Evolutionary conservation across 768 basidiomycete genomes (phyloP).

Genomic region (Pulveroboletus sp.): DNA sequence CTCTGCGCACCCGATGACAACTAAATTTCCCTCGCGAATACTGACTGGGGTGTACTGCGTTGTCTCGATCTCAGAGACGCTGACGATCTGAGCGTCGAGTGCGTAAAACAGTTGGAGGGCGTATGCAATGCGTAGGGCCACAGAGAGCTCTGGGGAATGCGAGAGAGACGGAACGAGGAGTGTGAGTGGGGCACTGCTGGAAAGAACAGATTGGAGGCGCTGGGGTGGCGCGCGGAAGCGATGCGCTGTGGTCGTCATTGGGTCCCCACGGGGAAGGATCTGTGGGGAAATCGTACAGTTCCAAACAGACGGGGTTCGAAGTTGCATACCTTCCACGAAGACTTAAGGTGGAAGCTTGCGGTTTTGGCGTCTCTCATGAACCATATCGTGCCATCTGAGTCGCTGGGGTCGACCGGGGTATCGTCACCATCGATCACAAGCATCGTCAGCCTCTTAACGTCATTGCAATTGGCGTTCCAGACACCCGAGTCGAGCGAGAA

Average conservation of each 20-base stretch:
- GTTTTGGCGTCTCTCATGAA: conserved; percentile 5
- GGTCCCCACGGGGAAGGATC: conserved; percentile 1
- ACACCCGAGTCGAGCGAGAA: conserved; percentile 18
- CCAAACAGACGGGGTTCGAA: background rate
- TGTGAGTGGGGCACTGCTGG: conserved; percentile 45
- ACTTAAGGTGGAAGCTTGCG: background rate
- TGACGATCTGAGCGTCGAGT: conserved; percentile 60
- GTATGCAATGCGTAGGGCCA: conserved; percentile 65
- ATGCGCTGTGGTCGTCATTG: background rate
- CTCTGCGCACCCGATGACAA: conserved; percentile 48
- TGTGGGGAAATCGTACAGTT: background rate
- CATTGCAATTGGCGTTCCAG: background rate
- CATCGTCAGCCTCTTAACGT: background rate
- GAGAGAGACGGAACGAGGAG: conserved; percentile 48
- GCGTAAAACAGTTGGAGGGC: conserved; percentile 63
- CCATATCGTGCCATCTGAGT: conserved; percentile 1
- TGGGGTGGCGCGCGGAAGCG: conserved; percentile 16
- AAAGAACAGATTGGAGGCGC: conserved; percentile 64
- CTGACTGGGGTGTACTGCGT: background rate
- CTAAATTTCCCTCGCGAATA: conserved; percentile 43
- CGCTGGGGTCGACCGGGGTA: background rate
- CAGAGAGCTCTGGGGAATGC: conserved; percentile 37
- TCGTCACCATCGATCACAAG: conserved; percentile 15
- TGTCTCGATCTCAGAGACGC: conserved; percentile 31
- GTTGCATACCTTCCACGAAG: conserved; percentile 22